phyloP scores from a whole-genome alignment of 176 grass and related monocot genomes.

The Puccinellia tenuiflora region DNA sequence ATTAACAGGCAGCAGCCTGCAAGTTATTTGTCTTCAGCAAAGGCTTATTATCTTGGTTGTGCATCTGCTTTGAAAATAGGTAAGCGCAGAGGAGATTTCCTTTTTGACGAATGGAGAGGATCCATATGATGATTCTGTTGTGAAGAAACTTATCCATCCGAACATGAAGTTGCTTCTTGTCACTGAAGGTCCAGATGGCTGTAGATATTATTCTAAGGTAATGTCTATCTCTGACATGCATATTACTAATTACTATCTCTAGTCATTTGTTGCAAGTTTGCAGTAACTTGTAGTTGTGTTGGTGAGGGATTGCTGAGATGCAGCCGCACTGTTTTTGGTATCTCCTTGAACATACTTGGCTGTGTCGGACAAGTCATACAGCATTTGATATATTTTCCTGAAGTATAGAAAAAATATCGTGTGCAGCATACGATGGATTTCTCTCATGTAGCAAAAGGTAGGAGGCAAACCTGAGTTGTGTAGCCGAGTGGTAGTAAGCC shows the following conservation, averaged over 20 bases:
- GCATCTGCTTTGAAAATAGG: slow-evolving; percentile 39
- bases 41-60: slow-evolving; percentile 20
- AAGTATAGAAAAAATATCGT: background rate
- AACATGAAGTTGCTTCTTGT: slow-evolving; percentile 94
- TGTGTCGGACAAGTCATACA: background rate
- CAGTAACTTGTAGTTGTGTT: background rate
- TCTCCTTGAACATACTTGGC: background rate
- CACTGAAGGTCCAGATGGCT: slow-evolving; percentile 87
- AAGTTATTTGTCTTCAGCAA: slow-evolving; percentile 4
- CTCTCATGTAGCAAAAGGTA: background rate
- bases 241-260: background rate
- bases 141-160: slow-evolving; percentile 77
- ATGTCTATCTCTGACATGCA: background rate
- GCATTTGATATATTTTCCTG: background rate
- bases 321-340: background rate
- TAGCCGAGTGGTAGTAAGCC: background rate
- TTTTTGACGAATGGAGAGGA: slow-evolving; percentile 87
- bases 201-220: slow-evolving; percentile 99
- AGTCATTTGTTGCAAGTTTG: slow-evolving; percentile 7
- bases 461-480: background rate
- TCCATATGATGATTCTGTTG: slow-evolving; percentile 89
- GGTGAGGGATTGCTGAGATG: background rate
- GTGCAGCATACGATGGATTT: background rate
- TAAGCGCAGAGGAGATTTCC: slow-evolving; percentile 94
- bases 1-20: background rate